Evolutionary conservation across 257 asterid species (phyloP).

Genomic region (Solanum bukasovii): DNA sequence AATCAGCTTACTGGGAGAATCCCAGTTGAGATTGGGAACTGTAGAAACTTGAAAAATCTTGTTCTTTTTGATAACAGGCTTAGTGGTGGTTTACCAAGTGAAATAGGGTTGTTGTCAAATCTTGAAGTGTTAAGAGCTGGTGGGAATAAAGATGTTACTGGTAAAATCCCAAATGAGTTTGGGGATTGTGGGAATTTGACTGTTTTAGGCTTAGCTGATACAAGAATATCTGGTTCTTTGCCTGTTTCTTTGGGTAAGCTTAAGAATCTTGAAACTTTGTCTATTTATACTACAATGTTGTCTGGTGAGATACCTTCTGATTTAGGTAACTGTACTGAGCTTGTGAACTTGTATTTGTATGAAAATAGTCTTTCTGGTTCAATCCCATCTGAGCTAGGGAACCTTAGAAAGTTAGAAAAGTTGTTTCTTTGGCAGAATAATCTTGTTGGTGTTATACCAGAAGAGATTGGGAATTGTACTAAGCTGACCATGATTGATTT

Average conservation of each 20-base stretch:
- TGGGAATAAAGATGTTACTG: slow-evolving; percentile 30
- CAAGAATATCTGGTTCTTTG: slow-evolving; percentile 26
- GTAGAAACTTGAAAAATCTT: slow-evolving; percentile 18
- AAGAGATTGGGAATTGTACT: slow-evolving; percentile 33
- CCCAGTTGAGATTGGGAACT: slow-evolving; percentile 24
- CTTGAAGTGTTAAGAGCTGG: slow-evolving; percentile 31
- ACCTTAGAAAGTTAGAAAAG: slow-evolving; percentile 18
- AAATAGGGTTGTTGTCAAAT: slow-evolving; percentile 18
- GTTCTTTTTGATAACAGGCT: slow-evolving; percentile 27
- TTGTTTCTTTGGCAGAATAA: slow-evolving; percentile 35
- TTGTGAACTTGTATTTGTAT: slow-evolving; percentile 33
- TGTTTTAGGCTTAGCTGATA: slow-evolving; percentile 31
- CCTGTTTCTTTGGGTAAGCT: slow-evolving; percentile 35
- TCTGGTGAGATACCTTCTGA: slow-evolving; percentile 36
- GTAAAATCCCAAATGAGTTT: slow-evolving; percentile 26
- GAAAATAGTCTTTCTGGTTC: slow-evolving; percentile 37
- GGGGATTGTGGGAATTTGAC: slow-evolving; percentile 32
- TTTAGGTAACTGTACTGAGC: slow-evolving; percentile 35
- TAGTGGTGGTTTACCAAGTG: slow-evolving; percentile 18
- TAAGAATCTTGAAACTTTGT: slow-evolving; percentile 24
- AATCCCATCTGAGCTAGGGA: slow-evolving; percentile 33
- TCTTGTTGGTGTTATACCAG: slow-evolving; percentile 30
- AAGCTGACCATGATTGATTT: slow-evolving; percentile 26
- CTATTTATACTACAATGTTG: slow-evolving; percentile 33
- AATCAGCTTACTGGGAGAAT: slow-evolving; percentile 34